Evolutionary conservation across 257 asterid species (phyloP), one percentile per base, ranked within the genome.

Genomic region (Oldenlandia corymbosa): DNA sequence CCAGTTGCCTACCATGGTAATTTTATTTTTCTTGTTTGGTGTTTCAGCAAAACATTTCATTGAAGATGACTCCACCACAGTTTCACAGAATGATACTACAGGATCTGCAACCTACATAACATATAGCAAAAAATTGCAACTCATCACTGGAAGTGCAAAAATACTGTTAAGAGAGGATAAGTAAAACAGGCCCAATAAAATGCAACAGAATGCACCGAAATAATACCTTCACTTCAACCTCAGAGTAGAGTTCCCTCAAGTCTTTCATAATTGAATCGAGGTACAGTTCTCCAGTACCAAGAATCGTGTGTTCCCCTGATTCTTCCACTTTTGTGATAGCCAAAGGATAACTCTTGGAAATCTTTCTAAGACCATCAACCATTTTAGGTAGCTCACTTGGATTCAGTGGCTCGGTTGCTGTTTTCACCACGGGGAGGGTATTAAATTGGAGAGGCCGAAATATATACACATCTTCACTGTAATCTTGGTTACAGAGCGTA

Each of bases 11-110:
- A 89, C 99, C 99, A 93, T 93, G 66, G 99, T 93, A 70, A 93
- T 89, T 80, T 90, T 93, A 58, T 93, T 93, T 72, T 87, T 93
- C 83, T 89, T 90, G 85, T 93, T 93, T 3, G 99, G 96, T 57
- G 99, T 93, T 78, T 93, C 99, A 37, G 97, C 99, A 77, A 89
- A 93, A 73, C 99, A 93, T 70, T 87, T 90, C 97, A 93, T 85
- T 12, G 99, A 93, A 70, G 99, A 93, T 10, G 99, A 81, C 60
- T 93, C 99, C 62, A 93, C 97, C 9, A 93, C 99, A 21, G 99
- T 93, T 78, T 93, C 99, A 74, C 97, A 90, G 71, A 93, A 93
- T 7, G 99, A 85, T 74, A 93, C 99, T 54, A 93, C 99, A 52
- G 99, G 99, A 77, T 93, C 99, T 36, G 97, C 99, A 67, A 89